Evolutionary conservation across 2,329 filamentous ascomycete species (phyloP), one percentile per base, ranked within the genome.

Genomic region (Pleurostoma richardsiae): DNA sequence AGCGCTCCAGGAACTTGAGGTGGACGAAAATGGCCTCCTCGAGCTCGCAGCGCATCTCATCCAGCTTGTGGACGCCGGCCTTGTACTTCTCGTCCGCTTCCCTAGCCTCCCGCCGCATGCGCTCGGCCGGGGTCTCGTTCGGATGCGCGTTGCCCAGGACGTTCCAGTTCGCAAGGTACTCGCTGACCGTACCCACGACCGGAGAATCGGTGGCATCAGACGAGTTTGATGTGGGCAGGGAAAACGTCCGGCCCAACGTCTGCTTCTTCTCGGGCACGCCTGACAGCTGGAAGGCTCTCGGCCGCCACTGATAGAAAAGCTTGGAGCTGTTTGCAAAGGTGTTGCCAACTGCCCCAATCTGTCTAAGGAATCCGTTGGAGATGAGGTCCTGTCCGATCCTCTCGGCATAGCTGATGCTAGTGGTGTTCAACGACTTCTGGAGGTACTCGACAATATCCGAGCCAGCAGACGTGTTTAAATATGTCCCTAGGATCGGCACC

Each of bases 11-110:
- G 69, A 96, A 99, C 64, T 85, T 90, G 55, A 99, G 79, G 62
- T 97, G 91, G 42, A 92, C 79, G 53, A 95, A 83, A 64, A 99
- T 96, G 47, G 90, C 85, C 67, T 99, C 90, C 68, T 99, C 94
- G n/a, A 99, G 76, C 47, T 89, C 90, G 71, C 94, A 97, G 39
- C 94, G 84, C 61, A 97, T 78, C 56, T 89, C 83, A 63, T 99
- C 94, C 36, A 99, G 80, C 68, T 88, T 92, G 59, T 82, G 83
- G 38, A 99, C 87, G 6, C 83, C 83, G 11, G 80, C 78, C 71
- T 96, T 96, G 76, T 99, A 99, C 61, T 87, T 87, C 55, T 96
- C 91, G 56, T 99, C 94, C 2, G 92, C 80, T 66, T 99, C 94
- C 47, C 80, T 79, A 4, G 91, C 90, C 70, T 99, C 94, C 58